Evolutionary conservation across 1,139 yeast genomes (phyloP).

Genomic region (Debaryomycetaceae sp.): DNA sequence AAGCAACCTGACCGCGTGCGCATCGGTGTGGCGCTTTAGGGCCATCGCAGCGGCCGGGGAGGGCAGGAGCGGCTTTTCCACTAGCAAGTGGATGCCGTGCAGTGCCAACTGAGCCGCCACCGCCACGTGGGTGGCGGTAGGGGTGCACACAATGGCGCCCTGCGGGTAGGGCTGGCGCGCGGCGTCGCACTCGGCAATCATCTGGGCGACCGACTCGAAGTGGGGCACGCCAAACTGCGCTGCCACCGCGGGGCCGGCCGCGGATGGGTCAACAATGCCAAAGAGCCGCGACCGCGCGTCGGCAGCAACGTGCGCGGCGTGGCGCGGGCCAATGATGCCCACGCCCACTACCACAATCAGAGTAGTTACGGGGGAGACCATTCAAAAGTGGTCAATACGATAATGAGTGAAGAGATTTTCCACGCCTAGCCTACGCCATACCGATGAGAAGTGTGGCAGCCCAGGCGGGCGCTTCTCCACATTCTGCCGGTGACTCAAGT

Average conservation of each 20-base stretch:
- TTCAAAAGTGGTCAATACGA: constrained; percentile 3
- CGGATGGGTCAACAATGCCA: constrained; percentile 34
- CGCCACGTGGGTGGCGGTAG: constrained; percentile 35
- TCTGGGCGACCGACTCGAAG: constrained; percentile 23
- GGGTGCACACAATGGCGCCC: constrained; percentile 40
- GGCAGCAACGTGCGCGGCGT: constrained; percentile 29
- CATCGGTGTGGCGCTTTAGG: constrained; percentile 21
- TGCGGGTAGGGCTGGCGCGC: constrained; percentile 20
- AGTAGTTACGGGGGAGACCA: constrained; percentile 13
- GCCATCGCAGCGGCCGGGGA: constrained; percentile 29
- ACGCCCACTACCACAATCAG: constrained; percentile 32
- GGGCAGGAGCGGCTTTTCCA: constrained; percentile 36
- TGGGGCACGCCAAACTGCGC: constrained; percentile 20
- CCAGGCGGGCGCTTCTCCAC: no score
- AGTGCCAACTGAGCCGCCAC: constrained; percentile 31
- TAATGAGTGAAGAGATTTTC: neutral
- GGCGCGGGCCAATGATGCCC: constrained; percentile 42
- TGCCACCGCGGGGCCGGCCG: constrained; percentile 22
- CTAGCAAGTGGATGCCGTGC: constrained; percentile 30
- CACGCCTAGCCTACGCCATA: no score
- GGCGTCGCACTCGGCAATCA: constrained; percentile 24
- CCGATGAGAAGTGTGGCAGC: no score
- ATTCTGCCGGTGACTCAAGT: no score
- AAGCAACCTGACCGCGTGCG: constrained; percentile 22
- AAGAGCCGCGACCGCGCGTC: constrained; percentile 25